Percentiles rank a stretch among this genome's conserved stretches.
Conservation (phyloP, 1,139 yeast genomes). For the Meyerozyma carpophila region DNA sequence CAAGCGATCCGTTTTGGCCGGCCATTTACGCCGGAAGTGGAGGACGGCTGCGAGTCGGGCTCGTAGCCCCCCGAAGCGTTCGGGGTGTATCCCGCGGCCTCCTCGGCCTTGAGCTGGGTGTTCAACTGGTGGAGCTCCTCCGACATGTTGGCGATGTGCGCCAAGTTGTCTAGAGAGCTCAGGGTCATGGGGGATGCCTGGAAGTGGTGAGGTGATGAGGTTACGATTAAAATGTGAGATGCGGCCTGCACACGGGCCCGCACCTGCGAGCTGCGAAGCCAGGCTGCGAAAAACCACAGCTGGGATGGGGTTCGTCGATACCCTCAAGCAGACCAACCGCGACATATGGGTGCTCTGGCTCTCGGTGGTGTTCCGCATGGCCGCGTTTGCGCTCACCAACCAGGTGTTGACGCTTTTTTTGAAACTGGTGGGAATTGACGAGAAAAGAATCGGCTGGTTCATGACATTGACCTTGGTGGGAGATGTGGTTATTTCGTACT, state of each 20-base stretch:
- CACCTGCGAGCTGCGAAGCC: too few species aligned
- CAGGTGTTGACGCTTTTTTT: conserved; percentile 73
- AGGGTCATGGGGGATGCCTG: not conserved
- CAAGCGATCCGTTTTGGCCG: conserved; percentile 71
- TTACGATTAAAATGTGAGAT: not conserved
- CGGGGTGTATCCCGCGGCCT: not conserved
- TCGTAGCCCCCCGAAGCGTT: conserved; percentile 4
- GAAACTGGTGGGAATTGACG: conserved; percentile 49
- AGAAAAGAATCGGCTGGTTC: conserved; percentile 63
- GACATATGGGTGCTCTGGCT: conserved; percentile 68
- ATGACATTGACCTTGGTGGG: conserved; percentile 83
- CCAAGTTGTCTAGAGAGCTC: conserved; percentile 34
- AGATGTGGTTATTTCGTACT: conserved; percentile 67
- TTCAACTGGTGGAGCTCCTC: conserved; percentile 33
- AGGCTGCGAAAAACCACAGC: not conserved
- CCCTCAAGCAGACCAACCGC: conserved; percentile 22
- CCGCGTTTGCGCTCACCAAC: conserved; percentile 77
- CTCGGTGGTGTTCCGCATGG: conserved; percentile 67
- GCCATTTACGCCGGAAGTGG: conserved; percentile 11
- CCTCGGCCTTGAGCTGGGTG: conserved; percentile 18
- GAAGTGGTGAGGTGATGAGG: not conserved
- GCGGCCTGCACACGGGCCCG: not conserved
- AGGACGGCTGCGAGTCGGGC: not conserved
- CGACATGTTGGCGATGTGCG: conserved; percentile 43
- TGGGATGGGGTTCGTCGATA: not conserved